Percentiles rank a stretch among this genome's conserved stretches.
Conservation (phyloP, 768 basidiomycete genomes). For the Neoboletus subvelutipes region DNA sequence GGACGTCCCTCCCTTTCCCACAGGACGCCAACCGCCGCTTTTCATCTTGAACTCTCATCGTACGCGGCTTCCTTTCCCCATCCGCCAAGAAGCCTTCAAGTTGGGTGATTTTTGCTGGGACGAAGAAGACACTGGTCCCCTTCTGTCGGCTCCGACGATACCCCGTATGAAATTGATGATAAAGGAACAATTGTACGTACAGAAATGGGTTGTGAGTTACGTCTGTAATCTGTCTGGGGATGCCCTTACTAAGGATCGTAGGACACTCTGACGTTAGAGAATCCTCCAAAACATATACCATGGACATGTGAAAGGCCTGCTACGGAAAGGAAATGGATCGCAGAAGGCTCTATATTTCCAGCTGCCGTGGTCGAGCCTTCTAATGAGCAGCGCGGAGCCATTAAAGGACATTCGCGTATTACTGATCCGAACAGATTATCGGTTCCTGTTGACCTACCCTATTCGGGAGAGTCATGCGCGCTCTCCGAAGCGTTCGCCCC, state of each 20-base stretch:
- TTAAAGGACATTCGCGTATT: not conserved
- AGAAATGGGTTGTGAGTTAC: slow-evolving; percentile 35
- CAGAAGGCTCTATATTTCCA: slow-evolving; percentile 33
- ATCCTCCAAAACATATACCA: slow-evolving; percentile 30
- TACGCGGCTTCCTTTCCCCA: slow-evolving; percentile 23
- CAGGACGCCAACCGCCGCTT: slow-evolving; percentile 24
- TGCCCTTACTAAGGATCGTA: slow-evolving; percentile 14
- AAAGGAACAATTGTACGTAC: slow-evolving; percentile 34
- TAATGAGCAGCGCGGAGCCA: not conserved
- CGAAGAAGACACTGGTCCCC: slow-evolving; percentile 13
- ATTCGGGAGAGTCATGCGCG: slow-evolving; percentile 1
- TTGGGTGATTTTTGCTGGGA: slow-evolving; percentile 18
- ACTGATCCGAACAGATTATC: not conserved
- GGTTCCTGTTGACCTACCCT: not conserved
- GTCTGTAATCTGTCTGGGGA: not conserved
- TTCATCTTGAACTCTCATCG: slow-evolving; percentile 28
- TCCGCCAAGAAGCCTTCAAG: slow-evolving; percentile 22
- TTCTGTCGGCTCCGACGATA: slow-evolving; percentile 34
- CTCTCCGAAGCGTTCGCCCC: slow-evolving; percentile 3
- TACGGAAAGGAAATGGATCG: slow-evolving; percentile 26
- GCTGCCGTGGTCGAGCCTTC: slow-evolving; percentile 11
- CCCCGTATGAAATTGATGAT: slow-evolving; percentile 38
- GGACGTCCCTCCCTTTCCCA: slow-evolving; percentile 34
- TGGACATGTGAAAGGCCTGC: slow-evolving; percentile 28
- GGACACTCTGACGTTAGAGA: slow-evolving; percentile 19